Evolutionary conservation across 257 asterid genomes (phyloP), one percentile per base, ranked within the genome.

Genomic region (Lycium barbarum): DNA sequence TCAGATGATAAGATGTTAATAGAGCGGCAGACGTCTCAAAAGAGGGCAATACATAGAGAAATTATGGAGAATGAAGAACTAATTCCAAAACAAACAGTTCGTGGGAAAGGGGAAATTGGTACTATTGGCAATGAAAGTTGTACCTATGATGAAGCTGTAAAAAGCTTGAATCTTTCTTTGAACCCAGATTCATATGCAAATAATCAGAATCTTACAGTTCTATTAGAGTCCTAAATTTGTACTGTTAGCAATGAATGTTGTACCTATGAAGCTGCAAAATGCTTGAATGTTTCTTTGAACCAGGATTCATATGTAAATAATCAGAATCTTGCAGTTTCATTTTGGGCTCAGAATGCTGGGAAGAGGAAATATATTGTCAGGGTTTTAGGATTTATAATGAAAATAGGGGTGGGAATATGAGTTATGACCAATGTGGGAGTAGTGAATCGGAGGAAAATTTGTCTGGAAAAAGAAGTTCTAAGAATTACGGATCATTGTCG

Each of bases 21-120:
- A 83, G 92, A 90, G 85, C 86, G 80, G 14, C 93, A 84, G 82
- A 88, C 54, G 83, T 79, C 80, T 15, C 88, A 88, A 20, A 79
- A 62, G 15, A 87, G 92, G 74, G 90, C 40, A 84, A 51, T 59
- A 36, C 90, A 89, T 61, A 88, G 96, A 80, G 91, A 88, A 68
- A 83, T 20, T 72, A 83, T 88, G 36, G 93, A 89, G 54, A 89
- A 18, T 1, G 92, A 90, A 12, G 79, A 36, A 3, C 51, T 1
- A 71, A 18, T 67, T 20, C 51, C 59, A 2, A 90, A 83, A 73
- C 87, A 87, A 22, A 49, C 43, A 14, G 72, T 2, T 59, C 22
- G 86, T 74, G 86, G 82, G 22, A 84, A 83, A 61, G 81, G 10
- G 6, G 13, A 68, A 13, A 40, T 66, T 85, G 67, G 20, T 74